These are phyloP conservation scores for Saccharomycopsis oosterbeekiorum DNA, from an alignment of 805 yeast species.

Conservation along the genomic window DNA sequence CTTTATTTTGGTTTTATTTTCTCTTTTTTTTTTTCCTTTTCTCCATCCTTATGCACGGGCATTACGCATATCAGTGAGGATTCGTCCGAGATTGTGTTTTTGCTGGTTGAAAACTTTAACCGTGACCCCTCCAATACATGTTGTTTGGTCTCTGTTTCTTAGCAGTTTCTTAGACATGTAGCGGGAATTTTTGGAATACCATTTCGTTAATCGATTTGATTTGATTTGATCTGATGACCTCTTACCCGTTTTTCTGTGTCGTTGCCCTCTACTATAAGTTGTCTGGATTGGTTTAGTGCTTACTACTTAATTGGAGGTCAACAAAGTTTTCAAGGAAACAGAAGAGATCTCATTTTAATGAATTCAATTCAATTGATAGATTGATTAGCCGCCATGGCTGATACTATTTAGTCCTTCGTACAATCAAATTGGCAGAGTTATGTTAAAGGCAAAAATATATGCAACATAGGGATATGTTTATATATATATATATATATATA, in stretches of 20 bases:
- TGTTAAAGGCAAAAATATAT: too few species aligned
- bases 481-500: too few species aligned
- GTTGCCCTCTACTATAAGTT: neutral
- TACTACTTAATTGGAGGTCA: too few species aligned
- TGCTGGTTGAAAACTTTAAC: slow-evolving; percentile 99
- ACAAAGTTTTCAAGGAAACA: too few species aligned
- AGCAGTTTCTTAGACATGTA: slow-evolving; percentile 30
- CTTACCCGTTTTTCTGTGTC: neutral
- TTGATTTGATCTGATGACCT: too few species aligned
- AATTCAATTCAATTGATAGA: too few species aligned
- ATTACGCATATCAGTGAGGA: slow-evolving; percentile 99
- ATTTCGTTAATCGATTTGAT: neutral
- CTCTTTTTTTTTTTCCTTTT: slow-evolving; percentile 24
- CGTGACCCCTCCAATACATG: slow-evolving; percentile 59
- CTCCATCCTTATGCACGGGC: slow-evolving; percentile 99
- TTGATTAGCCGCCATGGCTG: too few species aligned
- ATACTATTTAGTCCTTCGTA: too few species aligned
- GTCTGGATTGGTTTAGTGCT: too few species aligned
- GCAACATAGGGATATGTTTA: too few species aligned
- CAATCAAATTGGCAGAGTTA: too few species aligned
- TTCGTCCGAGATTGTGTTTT: slow-evolving; percentile 99
- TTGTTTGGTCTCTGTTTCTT: slow-evolving; percentile 41
- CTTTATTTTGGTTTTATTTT: neutral
- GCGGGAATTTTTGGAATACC: slow-evolving; percentile 69
- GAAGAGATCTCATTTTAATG: too few species aligned